These are phyloP conservation scores for Candida suzukii DNA, from an alignment of 805 yeast species.

Conservation along the genomic window DNA sequence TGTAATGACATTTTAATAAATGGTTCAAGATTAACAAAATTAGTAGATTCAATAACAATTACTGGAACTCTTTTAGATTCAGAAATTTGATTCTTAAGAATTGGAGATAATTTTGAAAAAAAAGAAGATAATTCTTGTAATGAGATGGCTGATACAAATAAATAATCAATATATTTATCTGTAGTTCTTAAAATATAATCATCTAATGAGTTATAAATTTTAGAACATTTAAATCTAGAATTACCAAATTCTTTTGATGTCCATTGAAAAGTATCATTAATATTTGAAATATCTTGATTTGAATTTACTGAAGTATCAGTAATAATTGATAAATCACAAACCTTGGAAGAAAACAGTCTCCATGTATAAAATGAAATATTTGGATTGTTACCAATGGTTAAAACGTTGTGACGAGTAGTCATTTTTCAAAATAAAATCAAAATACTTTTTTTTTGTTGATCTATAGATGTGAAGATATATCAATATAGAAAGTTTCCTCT, in stretches of 20 bases:
- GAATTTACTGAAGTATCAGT: slow-evolving; percentile 17
- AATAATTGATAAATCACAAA: slow-evolving; percentile 34
- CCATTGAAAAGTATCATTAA: slow-evolving; percentile 20
- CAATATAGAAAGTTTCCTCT: too few relatives aligned
- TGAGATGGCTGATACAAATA: slow-evolving; percentile 40
- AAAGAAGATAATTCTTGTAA: slow-evolving; percentile 43
- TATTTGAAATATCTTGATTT: slow-evolving; percentile 1
- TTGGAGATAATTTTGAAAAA: slow-evolving; percentile 29
- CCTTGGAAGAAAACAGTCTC: slow-evolving; percentile 42
- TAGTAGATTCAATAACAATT: slow-evolving; percentile 61
- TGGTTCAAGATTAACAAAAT: slow-evolving; percentile 67
- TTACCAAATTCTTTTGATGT: slow-evolving; percentile 26
- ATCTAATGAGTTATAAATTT: slow-evolving; percentile 16
- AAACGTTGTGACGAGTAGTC: slow-evolving; percentile 20
- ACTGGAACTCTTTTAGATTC: slow-evolving; percentile 32
- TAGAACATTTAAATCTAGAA: slow-evolving; percentile 19
- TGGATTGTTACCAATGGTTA: slow-evolving; percentile 48
- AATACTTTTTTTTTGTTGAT: neutral
- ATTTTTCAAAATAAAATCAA: neutral
- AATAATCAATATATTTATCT: slow-evolving; percentile 28
- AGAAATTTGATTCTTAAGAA: slow-evolving; percentile 23
- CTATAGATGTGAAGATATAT: too few relatives aligned
- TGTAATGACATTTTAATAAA: slow-evolving; percentile 42
- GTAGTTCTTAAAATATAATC: slow-evolving; percentile 11
- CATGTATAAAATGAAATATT: slow-evolving; percentile 53